Base-by-base conservation (phyloP, 208 protist species). In the Tetramitus jugosus region DNA sequence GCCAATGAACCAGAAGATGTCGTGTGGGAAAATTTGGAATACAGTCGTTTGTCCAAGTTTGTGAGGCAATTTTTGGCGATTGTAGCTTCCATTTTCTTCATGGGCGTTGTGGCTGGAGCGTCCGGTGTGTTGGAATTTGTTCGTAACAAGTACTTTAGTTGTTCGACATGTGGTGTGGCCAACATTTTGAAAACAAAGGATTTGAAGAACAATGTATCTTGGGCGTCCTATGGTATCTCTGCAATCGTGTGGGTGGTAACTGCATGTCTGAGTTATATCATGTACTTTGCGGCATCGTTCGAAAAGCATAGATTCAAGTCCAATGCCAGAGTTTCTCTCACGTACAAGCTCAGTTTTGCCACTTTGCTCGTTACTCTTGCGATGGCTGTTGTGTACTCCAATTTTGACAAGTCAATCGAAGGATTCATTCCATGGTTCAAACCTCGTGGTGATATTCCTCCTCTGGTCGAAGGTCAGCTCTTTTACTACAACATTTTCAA, bases 21-120 rank as follows among this genome's bases (percentile, higher is more conserved):
- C 29, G 35, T 71, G 29, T 71, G 65, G 65, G 65, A 65, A 40
- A 65, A 65, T 65, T 40, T 65, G 40, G 49, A 56, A 20, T 56
- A 56, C 20, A 20, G 49, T 26, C 20, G 10, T 20, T 56, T 56
- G 14, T 56, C 49, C 14, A 10, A 20, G 14, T 20, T 56, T 26
- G 14, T 56, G 20, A 10, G 49, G 10, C 49, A 20, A 10, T 26
- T 10, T 20, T 10, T 56, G 49, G 49, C 49, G 14, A 20, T 56
- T 20, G 20, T 56, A 26, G 20, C 20, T 56, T 10, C 49, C 20
- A 10, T 56, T 26, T 26, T 56, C 49, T 26, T 20, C 49, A 56
- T 56, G 49, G 49, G 49, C 49, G 49, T 56, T 10, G 10, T 10
- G 14, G 49, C 20, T 10, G 49, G 10, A 20, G 49, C 20, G 49